A percentile compares a stretch with the other conserved stretches of the same genome.
phyloP scores from a whole-genome alignment of 805 yeast species.

The Cephaloascus albidus region DNA sequence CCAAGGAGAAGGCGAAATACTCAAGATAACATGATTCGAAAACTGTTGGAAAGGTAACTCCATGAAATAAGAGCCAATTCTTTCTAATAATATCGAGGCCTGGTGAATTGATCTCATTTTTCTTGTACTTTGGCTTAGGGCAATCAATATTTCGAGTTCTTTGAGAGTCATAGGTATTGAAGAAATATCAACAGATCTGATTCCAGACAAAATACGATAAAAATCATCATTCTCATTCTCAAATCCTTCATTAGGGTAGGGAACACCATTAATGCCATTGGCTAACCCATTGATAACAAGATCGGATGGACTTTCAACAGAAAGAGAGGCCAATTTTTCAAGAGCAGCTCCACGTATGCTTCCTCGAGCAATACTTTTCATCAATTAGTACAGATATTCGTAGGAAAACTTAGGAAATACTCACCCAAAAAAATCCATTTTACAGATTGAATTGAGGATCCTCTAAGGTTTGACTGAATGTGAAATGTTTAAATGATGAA shows the following conservation, averaged over 20 bases:
- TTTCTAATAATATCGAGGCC: conserved; percentile 31
- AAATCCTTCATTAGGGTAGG: not conserved
- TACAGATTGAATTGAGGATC: too few relatives aligned
- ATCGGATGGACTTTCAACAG: conserved; percentile 15
- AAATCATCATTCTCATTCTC: conserved; percentile 10
- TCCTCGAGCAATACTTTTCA: conserved; percentile 17
- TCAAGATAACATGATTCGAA: conserved; percentile 22
- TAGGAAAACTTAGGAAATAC: not conserved
- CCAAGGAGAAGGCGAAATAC: conserved; percentile 30
- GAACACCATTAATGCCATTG: not conserved
- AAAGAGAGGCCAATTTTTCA: conserved; percentile 22
- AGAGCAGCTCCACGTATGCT: conserved; percentile 29
- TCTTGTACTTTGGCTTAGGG: conserved; percentile 36
- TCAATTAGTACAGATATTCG: not conserved
- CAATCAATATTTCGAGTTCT: conserved; percentile 48
- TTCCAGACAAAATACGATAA: conserved; percentile 9
- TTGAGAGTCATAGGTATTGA: conserved; percentile 35
- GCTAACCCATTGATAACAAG: conserved; percentile 1
- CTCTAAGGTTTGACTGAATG: too few relatives aligned
- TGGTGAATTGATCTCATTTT: conserved; percentile 20
- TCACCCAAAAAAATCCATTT: conserved; percentile 26
- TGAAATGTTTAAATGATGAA: too few relatives aligned
- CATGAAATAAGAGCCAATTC: conserved; percentile 35
- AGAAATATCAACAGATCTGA: conserved; percentile 8
- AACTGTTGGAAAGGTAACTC: conserved; percentile 37